Evolutionary conservation across 2,329 filamentous ascomycete species (phyloP).

Genomic region (Stemphylium vesicarium): DNA sequence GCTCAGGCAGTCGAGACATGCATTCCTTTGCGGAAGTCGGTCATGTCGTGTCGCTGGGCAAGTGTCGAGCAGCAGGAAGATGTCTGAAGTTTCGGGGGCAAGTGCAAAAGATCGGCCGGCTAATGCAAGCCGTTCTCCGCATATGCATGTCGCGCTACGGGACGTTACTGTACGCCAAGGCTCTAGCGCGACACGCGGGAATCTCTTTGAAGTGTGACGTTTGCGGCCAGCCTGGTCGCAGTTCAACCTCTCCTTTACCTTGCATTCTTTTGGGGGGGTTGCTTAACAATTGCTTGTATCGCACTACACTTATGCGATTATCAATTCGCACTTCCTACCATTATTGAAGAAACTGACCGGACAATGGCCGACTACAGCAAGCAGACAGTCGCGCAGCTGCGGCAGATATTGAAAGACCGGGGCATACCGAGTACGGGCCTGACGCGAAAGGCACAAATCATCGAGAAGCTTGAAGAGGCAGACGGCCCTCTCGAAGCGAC

Average conservation of each 20-base stretch:
- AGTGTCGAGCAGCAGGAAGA: too few relatives aligned
- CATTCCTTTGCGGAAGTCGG: too few relatives aligned
- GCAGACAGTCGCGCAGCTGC: constrained; percentile 56
- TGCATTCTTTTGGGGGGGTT: neutral
- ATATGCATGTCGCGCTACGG: constrained; percentile 8
- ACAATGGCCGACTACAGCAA: constrained; percentile 54
- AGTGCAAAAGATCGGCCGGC: constrained; percentile 4
- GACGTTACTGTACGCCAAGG: constrained; percentile 15
- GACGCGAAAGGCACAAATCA: constrained; percentile 56
- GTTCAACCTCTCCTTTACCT: neutral
- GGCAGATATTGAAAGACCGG: constrained; percentile 55
- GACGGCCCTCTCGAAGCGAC: constrained; percentile 21
- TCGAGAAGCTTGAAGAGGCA: constrained; percentile 53
- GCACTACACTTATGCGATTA: constrained; percentile 2
- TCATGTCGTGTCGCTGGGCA: too few relatives aligned
- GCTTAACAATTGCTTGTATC: neutral
- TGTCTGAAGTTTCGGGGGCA: too few relatives aligned
- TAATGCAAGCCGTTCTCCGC: constrained; percentile 13
- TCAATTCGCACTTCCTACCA: neutral
- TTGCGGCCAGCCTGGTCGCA: constrained; percentile 12
- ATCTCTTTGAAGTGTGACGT: constrained; percentile 16
- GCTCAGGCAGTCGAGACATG: too few relatives aligned
- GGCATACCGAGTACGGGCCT: constrained; percentile 54
- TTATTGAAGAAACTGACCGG: neutral
- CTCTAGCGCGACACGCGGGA: constrained; percentile 16